Evolutionary conservation across 2,329 filamentous ascomycete genomes (phyloP), one percentile per base, ranked within the genome.

Genomic region (Colletotrichum plurivorum): DNA sequence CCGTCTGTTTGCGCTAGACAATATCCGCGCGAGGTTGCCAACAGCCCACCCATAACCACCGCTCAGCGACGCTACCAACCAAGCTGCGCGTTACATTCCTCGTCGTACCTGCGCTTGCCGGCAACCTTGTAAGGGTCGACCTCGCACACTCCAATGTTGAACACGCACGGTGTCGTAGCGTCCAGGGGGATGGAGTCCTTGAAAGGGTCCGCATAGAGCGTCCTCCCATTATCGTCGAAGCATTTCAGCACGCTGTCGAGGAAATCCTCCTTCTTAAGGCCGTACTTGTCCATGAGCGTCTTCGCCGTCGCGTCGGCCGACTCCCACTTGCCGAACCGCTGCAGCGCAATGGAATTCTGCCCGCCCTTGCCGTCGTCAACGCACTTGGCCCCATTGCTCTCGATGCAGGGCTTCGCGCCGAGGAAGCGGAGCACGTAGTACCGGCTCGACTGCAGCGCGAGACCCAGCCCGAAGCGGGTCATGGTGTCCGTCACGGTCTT

Each of bases 51-150:
- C 22, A 25, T 25, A 25, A 5, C 4, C 3, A 25, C 22, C 22
- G 22, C 4, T 25, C 39, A 45, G 54, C 16, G 15, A 57, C 39
- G 15, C 16, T 18, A 18, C 41, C 54, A 46, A 41, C 22, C 22
- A 9, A 57, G 54, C n/a, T 57, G 41, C 54, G 41, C n/a, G 15
- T 31, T 45, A 39, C 54, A 46, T 39, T 57, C 54, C 16, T 16
- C 39, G 41, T 25, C 54, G 41, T 16, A 27, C 25, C 45, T 39
- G 39, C 22, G 54, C 41, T 57, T 46, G 20, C 54, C 41, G 16
- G 20, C 41, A 39, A 46, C 54, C 39, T 46, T 31, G 45, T 22
- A 57, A 0, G 39, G 41, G 54, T 31, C 5, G 22, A 57, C 41
- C 22, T 57, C 25, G 54, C 54, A 27, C 18, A 46, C 41, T 7